phyloP scores from a whole-genome alignment of 2,329 filamentous ascomycete species.

The Sclerotinia sclerotiorum region DNA sequence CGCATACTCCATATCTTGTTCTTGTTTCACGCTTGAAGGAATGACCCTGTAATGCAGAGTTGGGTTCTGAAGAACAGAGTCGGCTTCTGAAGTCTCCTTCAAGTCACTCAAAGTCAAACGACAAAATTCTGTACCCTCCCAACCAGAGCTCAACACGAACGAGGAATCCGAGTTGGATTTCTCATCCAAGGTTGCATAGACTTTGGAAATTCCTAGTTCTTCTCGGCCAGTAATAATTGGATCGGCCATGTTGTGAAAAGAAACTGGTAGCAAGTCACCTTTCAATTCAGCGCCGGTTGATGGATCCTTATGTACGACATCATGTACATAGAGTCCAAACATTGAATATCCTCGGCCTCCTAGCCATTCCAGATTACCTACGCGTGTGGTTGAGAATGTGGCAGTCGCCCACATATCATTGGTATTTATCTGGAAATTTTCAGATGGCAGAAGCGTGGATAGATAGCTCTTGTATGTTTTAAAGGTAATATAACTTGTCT shows the following conservation, averaged over 20 bases:
- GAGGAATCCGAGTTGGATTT: conserved; percentile 5
- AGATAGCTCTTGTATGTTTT: conserved; percentile 44
- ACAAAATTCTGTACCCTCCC: conserved; percentile 31
- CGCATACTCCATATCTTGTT: not conserved
- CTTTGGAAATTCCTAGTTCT: conserved; percentile 56
- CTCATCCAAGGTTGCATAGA: conserved; percentile 40
- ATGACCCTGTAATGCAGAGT: not conserved
- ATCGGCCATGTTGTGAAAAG: conserved; percentile 57
- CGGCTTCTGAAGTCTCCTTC: not conserved
- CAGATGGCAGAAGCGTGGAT: conserved; percentile 42
- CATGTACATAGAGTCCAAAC: conserved; percentile 61
- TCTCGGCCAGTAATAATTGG: conserved; percentile 58
- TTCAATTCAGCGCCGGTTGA: conserved; percentile 38
- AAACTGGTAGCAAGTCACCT: conserved; percentile 52
- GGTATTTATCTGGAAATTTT: conserved; percentile 36
- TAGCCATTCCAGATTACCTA: conserved; percentile 58
- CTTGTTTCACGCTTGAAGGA: not conserved
- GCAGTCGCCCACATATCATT: conserved; percentile 39
- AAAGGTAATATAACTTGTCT: conserved; percentile 43
- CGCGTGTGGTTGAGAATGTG: conserved; percentile 44
- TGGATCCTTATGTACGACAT: conserved; percentile 50
- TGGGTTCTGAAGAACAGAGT: not conserved
- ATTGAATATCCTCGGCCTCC: conserved; percentile 58
- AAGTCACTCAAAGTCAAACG: conserved; percentile 23
- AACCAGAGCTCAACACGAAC: conserved; percentile 28